These are phyloP conservation scores for Debaryomyces fabryi DNA, from an alignment of 1,139 yeast genomes.

Conservation along the genomic window DNA sequence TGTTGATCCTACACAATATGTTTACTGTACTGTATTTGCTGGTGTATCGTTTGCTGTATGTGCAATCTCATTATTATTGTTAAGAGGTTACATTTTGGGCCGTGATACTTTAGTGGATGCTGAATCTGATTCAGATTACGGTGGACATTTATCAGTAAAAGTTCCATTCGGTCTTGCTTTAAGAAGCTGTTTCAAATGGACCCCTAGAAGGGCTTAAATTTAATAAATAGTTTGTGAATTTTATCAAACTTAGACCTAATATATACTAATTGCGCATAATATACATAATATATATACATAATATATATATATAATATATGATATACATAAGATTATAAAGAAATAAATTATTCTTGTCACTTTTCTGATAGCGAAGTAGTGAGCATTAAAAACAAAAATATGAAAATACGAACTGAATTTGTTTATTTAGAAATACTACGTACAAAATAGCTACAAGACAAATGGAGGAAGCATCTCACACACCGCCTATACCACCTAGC, in stretches of 20 bases:
- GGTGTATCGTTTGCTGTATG: conserved; percentile 54
- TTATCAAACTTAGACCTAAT: neutral
- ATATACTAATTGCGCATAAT: neutral
- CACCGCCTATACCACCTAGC: conserved; percentile 1
- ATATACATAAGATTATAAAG: neutral
- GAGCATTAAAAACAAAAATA: neutral
- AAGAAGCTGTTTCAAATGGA: conserved; percentile 17
- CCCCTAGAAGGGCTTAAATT: conserved; percentile 8
- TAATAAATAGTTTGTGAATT: neutral
- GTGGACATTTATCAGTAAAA: conserved; percentile 20
- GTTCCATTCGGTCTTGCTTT: conserved; percentile 21
- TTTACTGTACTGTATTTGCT: conserved; percentile 53
- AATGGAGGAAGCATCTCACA: neutral
- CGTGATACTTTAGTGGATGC: conserved; percentile 36
- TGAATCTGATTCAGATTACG: conserved; percentile 22
- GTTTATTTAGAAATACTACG: neutral
- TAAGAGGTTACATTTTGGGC: conserved; percentile 54
- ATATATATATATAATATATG: neutral
- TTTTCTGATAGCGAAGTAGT: neutral
- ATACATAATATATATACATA: neutral
- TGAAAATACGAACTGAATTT: neutral
- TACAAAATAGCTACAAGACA: neutral
- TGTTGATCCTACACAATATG: conserved; percentile 47
- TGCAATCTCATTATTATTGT: conserved; percentile 35
- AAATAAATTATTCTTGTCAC: too few relatives aligned